Base-by-base conservation (phyloP, 306 rosid genomes). In the Cucurbita argyrosperma region DNA sequence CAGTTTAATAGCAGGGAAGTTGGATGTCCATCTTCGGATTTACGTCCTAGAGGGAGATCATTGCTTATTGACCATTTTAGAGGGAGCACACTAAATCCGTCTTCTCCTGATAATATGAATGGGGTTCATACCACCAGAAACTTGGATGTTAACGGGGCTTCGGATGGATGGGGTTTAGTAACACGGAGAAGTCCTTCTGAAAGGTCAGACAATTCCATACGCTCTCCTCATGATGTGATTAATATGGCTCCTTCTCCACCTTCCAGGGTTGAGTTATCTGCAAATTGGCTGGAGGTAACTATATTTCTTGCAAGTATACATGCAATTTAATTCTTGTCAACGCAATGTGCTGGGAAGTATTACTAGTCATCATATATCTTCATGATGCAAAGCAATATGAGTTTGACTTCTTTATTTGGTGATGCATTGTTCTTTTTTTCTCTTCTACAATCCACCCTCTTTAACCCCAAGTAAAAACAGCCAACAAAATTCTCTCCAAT, bases 311-410 rank as follows among this genome's bases (percentile, higher is more conserved):
- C 26, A 47, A 49, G 74, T 7, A 4, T 47, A 26, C 23, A 9
- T 49, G 57, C 26, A 46, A 68, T 47, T 80, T 68, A 21, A 15
- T 45, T 79, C 88, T 74, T 89, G 91, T 66, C 85, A 89, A 61
- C 84, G 88, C 52, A 84, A 84, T 80, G 88, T 86, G 67, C 79
- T 87, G 88, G 92, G 83, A 82, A 68, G 35, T 46, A 68, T 68
- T 23, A 16, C 70, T 10, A 46, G 42, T 47, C 21, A 12, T 7
- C 57, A 23, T 19, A 43, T 26, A 6, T 68, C 57, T 47, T 68
- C 43, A 46, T 49, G 21, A 47, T 12, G 58, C 49, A 47, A 23
- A 21, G 8, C 40, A 23, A 26, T 23, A 35, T 15, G 14, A 47
- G 19, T 49, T 26, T 43, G 54, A 65, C 40, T 45, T 42, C 38